phyloP scores from a whole-genome alignment of 2,329 filamentous ascomycete genomes.

The Cryphonectria carpinicola region DNA sequence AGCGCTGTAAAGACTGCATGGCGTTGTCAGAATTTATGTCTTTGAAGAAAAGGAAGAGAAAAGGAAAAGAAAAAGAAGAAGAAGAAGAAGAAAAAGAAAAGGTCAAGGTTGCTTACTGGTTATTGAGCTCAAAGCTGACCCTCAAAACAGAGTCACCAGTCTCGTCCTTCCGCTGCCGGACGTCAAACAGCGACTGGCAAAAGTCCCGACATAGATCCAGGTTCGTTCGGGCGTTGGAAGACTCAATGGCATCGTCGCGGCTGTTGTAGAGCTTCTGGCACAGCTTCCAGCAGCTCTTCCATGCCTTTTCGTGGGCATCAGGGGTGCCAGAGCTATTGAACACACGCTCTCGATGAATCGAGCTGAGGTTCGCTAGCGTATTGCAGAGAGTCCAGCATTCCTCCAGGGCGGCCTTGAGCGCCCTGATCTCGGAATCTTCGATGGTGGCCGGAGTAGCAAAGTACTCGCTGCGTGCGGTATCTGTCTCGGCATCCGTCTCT shows the following conservation, averaged over 20 bases:
- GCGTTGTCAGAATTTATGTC: slow-evolving; percentile 33
- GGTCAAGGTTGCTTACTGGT: slow-evolving; percentile 63
- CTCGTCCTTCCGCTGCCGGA: slow-evolving; percentile 77
- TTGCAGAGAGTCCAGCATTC: slow-evolving; percentile 97
- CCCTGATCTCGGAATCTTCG: slow-evolving; percentile 63
- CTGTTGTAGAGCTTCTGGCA: slow-evolving; percentile 89
- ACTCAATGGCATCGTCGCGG: slow-evolving; percentile 69
- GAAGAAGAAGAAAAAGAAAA: not conserved
- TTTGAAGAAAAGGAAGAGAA: not conserved
- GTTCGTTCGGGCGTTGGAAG: slow-evolving; percentile 71
- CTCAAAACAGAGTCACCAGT: slow-evolving; percentile 82
- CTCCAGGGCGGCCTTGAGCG: slow-evolving; percentile 75
- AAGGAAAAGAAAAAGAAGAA: not conserved
- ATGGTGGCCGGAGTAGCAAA: slow-evolving; percentile 47
- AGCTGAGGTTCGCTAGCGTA: slow-evolving; percentile 82
- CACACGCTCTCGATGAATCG: slow-evolving; percentile 77
- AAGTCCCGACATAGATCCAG: slow-evolving; percentile 90
- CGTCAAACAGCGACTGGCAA: slow-evolving; percentile 88
- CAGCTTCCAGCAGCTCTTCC: slow-evolving; percentile 92
- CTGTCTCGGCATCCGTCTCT: slow-evolving; percentile 55
- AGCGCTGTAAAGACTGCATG: slow-evolving; percentile 76
- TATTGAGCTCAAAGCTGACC: slow-evolving; percentile 94
- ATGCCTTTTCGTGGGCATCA: slow-evolving; percentile 82
- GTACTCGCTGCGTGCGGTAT: slow-evolving; percentile 55
- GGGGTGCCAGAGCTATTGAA: slow-evolving; percentile 76